These are phyloP conservation scores for Solanum pinnatisectum DNA, from an alignment of 257 asterid species.

Conservation along the genomic window DNA sequence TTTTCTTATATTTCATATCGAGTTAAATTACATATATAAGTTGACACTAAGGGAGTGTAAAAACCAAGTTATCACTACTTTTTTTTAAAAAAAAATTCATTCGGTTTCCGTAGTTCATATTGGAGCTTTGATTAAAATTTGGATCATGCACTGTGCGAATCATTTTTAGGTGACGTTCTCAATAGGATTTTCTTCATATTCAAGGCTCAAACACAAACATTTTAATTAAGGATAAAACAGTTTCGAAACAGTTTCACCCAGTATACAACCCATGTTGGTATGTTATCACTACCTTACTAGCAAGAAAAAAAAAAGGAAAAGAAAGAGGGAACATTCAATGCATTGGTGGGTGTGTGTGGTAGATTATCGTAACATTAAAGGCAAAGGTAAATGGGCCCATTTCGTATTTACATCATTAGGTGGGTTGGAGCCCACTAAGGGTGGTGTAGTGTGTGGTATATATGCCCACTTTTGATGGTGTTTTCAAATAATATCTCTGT, in stretches of 20 bases:
- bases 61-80: background rate
- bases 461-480: constrained; percentile 9
- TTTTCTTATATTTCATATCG: too few relatives aligned
- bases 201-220: background rate
- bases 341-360: background rate
- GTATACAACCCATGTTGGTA: background rate
- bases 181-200: too few relatives aligned
- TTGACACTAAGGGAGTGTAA: background rate
- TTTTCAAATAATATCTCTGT: constrained; percentile 21
- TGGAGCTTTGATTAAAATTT: too few relatives aligned
- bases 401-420: constrained; percentile 30
- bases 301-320: background rate
- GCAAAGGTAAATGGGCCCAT: constrained; percentile 17
- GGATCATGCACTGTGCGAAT: too few relatives aligned
- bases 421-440: constrained; percentile 49
- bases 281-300: background rate
- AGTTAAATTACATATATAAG: background rate
- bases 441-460: constrained; percentile 34
- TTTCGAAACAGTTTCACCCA: too few relatives aligned
- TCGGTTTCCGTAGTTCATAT: fast-evolving
- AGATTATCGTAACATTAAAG: background rate
- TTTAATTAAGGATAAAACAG: too few relatives aligned
- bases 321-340: background rate
- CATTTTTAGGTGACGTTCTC: too few relatives aligned
- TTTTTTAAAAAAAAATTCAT: too few relatives aligned